Conservation (phyloP, 306 rosid species). For the Prunus dulcis region DNA sequence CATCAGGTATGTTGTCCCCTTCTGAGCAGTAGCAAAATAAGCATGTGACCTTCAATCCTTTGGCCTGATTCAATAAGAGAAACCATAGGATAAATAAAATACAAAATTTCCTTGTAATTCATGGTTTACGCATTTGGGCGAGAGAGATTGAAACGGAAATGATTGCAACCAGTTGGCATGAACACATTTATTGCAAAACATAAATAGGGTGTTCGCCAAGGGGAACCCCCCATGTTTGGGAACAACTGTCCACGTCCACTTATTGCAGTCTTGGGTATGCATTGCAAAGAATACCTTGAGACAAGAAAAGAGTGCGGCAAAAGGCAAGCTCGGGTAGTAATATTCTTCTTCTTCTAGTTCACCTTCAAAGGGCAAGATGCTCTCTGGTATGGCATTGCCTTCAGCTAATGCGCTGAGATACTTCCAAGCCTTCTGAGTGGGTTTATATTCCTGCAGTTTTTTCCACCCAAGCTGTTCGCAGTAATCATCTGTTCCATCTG, state of each 20-base stretch:
- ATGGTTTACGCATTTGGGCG: background rate
- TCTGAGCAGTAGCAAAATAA: conserved; percentile 87
- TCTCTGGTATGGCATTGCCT: conserved; percentile 49
- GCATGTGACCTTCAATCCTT: conserved; percentile 89
- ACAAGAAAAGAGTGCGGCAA: conserved; percentile 77
- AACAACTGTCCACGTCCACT: background rate
- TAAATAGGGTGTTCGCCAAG: too few species aligned
- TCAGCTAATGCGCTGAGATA: conserved; percentile 63
- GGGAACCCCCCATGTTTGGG: background rate
- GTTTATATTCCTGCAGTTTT: conserved; percentile 68
- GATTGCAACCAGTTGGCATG: background rate
- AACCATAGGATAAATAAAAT: background rate
- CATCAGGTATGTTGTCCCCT: conserved; percentile 88
- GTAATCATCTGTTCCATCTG: conserved; percentile 65
- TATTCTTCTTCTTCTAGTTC: conserved; percentile 77
- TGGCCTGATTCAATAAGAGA: conserved; percentile 51
- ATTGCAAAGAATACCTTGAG: conserved; percentile 59
- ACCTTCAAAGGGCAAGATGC: conserved; percentile 47
- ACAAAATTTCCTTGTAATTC: background rate
- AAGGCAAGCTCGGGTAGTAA: conserved; percentile 88
- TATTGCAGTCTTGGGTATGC: background rate
- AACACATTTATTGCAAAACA: background rate
- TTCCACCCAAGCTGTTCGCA: conserved; percentile 83
- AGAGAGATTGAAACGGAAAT: background rate
- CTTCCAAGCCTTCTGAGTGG: conserved; percentile 72